Conservation (phyloP, 106 monocot species). For the Hemerocallis citrina region DNA sequence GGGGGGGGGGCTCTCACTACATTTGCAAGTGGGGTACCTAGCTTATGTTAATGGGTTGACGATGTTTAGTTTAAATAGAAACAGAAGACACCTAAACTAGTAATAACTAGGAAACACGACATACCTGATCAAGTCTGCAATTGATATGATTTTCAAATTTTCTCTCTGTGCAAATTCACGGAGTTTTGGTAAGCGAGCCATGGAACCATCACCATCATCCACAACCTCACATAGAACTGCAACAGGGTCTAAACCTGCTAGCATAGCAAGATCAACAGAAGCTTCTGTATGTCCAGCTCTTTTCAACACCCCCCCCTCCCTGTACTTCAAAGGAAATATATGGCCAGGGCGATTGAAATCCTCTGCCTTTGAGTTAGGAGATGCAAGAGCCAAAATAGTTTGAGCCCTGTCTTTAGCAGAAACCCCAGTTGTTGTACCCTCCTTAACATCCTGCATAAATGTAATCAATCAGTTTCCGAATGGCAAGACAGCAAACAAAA, state of each 20-base stretch:
- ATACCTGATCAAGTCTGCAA: conserved; percentile 85
- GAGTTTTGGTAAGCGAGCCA: conserved; percentile 84
- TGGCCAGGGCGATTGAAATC: conserved; percentile 85
- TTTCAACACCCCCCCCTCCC: conserved; percentile 82
- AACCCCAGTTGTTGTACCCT: conserved; percentile 80
- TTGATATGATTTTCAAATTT: conserved; percentile 81
- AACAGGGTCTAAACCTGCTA: conserved; percentile 64
- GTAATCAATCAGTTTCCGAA: background rate
- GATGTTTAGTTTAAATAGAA: too few relatives aligned
- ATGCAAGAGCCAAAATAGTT: conserved; percentile 63
- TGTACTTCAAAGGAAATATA: conserved; percentile 83
- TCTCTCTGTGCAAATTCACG: conserved; percentile 64
- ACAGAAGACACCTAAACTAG: background rate
- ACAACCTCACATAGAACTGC: conserved; percentile 80
- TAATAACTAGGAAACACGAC: background rate
- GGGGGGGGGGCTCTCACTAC: too few relatives aligned
- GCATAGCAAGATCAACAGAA: conserved; percentile 65
- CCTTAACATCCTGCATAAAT: conserved; percentile 38
- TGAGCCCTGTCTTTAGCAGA: conserved; percentile 81
- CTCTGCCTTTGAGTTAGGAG: conserved; percentile 55
- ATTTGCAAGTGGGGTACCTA: too few relatives aligned
- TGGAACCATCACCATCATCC: conserved; percentile 82
- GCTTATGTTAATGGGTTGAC: too few relatives aligned
- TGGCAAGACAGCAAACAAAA: conserved; percentile 20
- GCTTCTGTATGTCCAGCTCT: conserved; percentile 96